A percentile compares a stretch with the other conserved stretches of the same genome.
Conservation (phyloP, 2,329 filamentous ascomycete species). For the Talaromyces sp. region DNA sequence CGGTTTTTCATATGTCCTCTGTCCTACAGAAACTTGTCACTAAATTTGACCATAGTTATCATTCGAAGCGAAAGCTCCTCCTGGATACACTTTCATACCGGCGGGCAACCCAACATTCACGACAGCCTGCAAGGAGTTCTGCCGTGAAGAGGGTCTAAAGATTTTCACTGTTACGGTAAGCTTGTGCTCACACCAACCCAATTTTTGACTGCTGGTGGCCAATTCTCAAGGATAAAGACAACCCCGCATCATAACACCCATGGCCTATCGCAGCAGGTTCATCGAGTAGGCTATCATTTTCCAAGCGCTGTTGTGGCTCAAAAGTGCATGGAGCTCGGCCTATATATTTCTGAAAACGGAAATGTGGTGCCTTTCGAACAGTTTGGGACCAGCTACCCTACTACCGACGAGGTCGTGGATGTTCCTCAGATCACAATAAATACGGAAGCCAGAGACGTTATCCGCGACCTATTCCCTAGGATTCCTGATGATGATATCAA, state of each 20-base stretch:
- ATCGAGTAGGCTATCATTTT: slow-evolving; percentile 63
- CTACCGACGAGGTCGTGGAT: slow-evolving; percentile 29
- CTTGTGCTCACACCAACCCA: slow-evolving; percentile 17
- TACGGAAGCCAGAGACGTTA: slow-evolving; percentile 56
- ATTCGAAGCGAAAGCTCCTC: slow-evolving; percentile 54
- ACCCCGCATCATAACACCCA: slow-evolving; percentile 50
- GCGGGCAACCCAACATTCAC: slow-evolving; percentile 60
- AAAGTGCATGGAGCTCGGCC: slow-evolving; percentile 50
- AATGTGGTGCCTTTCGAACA: slow-evolving; percentile 44
- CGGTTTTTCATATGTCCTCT: slow-evolving; percentile 27
- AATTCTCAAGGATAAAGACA: slow-evolving; percentile 35
- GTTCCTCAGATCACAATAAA: slow-evolving; percentile 48
- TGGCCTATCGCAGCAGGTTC: slow-evolving; percentile 58
- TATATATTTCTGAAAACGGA: slow-evolving; percentile 47
- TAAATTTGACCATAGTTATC: slow-evolving; percentile 49
- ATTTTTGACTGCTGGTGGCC: background rate
- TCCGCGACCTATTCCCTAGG: slow-evolving; percentile 61
- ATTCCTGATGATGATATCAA: slow-evolving; percentile 58
- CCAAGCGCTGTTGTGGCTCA: slow-evolving; percentile 57
- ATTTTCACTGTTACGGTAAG: slow-evolving; percentile 61
- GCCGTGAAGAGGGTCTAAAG: slow-evolving; percentile 52
- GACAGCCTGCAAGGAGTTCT: slow-evolving; percentile 58
- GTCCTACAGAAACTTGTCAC: slow-evolving; percentile 19
- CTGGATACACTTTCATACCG: slow-evolving; percentile 60
- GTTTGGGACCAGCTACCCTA: slow-evolving; percentile 25